These are phyloP conservation scores for Didymellaceae sp. DNA, from an alignment of 2,329 filamentous ascomycete species.

Conservation along the genomic window DNA sequence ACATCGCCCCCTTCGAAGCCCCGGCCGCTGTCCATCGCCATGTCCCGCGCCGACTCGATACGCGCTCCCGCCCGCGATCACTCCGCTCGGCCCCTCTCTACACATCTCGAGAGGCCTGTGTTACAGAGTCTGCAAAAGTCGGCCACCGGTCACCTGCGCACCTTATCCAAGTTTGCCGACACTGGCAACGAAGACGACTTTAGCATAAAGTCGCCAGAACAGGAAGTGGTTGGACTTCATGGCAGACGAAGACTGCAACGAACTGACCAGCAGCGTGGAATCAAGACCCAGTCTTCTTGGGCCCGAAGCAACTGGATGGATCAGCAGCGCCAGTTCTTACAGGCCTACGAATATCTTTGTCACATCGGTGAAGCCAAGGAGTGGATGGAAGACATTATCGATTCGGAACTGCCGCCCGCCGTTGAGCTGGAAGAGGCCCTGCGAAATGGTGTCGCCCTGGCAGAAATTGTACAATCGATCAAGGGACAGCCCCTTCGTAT, in stretches of 20 bases:
- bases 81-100: conserved; percentile 37
- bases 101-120: conserved; percentile 59
- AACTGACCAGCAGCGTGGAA: conserved; percentile 60
- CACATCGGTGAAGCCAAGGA: conserved; percentile 99
- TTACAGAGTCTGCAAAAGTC: conserved; percentile 84
- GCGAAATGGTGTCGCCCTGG: conserved; percentile 89
- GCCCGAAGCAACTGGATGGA: conserved; percentile 97
- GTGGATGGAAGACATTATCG: conserved; percentile 94
- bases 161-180: conserved; percentile 82
- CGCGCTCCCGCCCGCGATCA: conserved; percentile 46
- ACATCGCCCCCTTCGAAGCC: conserved; percentile 54
- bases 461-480: conserved; percentile 89
- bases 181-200: conserved; percentile 80
- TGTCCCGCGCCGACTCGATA: conserved; percentile 48
- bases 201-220: conserved; percentile 74
- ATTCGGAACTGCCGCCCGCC: conserved; percentile 85
- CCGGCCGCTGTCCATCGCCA: conserved; percentile 50
- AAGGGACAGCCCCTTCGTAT: conserved; percentile 79
- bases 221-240: conserved; percentile 87
- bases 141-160: conserved; percentile 86
- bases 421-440: conserved; percentile 92
- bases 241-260: conserved; percentile 84
- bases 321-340: conserved; percentile 92
- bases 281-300: conserved; percentile 67
- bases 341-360: conserved; percentile 97